Evolutionary conservation across 2,329 filamentous ascomycete species (phyloP), one percentile per base, ranked within the genome.

Genomic region (Ophiocordyceps camponoti-saundersi): DNA sequence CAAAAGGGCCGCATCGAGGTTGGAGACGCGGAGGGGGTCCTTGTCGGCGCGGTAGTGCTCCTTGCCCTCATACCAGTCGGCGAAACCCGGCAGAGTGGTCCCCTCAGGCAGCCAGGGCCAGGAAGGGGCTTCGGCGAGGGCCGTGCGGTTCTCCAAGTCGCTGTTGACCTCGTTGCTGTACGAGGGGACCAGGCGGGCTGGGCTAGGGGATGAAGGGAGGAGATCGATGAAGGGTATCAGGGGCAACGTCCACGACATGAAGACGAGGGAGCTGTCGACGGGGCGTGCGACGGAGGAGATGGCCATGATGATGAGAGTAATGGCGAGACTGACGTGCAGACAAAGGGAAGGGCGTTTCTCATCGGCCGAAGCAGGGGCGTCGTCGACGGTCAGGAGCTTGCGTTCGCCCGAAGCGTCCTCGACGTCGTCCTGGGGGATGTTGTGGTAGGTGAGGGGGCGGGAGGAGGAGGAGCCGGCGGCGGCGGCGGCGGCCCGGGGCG

Each of bases 11-110:
- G 64, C 53, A 7, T 65, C 52, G 1, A 66, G 53, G 42, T 69
- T 69, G 3, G 63, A 61, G n/a, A 67, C 57, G 42, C 62, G 63
- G 36, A 68, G 42, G 1, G 66, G 66, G 29, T 69, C 66, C 11
- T 52, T 46, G 1, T 53, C 51, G 2, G 66, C 57, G 26, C 51
- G 57, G 44, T 69, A 69, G 44, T 63, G 61, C 1, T 53, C 47
- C 13, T 45, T 23, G 1, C 53, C 45, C n/a, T 48, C 46, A 43
- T 55, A 53, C 58, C 58, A 60, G 23, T 60, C 58, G 21, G 51
- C 49, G 1, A 60, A 60, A 0, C 58, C 58, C 1, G 46, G 44
- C 2, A 54, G 49, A 0, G 53, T 48, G 1, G 47, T 46, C 1
- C 48, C 46, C 13, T 50, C 48, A 3, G 58, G 54, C 6, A 60